These are phyloP conservation scores for Mucor lusitanicus DNA, from an alignment of 371 early-diverging fungal genomes.

Conservation along the genomic window DNA sequence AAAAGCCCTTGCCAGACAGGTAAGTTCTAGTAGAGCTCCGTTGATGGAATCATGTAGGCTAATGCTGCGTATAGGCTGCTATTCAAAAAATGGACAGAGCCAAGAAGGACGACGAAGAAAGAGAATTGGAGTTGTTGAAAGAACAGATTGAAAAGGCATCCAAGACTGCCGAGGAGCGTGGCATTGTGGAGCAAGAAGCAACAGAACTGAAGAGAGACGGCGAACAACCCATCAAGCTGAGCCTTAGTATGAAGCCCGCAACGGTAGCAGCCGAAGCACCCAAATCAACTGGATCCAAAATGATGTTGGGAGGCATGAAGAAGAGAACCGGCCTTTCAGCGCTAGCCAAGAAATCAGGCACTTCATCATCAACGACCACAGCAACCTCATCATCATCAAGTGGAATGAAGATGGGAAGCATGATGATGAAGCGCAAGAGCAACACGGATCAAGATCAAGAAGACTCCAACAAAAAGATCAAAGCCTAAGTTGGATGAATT, in stretches of 20 bases:
- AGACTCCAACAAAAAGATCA: neutral
- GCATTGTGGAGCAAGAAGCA: conserved; percentile 34
- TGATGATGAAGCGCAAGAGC: conserved; percentile 21
- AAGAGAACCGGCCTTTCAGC: conserved; percentile 26
- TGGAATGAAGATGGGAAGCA: conserved; percentile 11
- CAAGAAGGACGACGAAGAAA: conserved; percentile 84
- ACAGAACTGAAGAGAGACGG: conserved; percentile 73
- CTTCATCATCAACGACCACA: neutral
- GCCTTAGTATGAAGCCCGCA: conserved; percentile 30
- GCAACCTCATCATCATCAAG: neutral
- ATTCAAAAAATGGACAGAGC: conserved; percentile 80
- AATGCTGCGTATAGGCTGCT: conserved; percentile 60
- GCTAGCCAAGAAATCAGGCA: conserved; percentile 23
- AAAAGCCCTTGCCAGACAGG: conserved; percentile 74
- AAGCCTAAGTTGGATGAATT: neutral
- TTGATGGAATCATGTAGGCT: too few relatives aligned
- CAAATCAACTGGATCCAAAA: conserved; percentile 27
- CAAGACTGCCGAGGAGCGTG: conserved; percentile 49
- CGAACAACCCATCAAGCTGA: conserved; percentile 41
- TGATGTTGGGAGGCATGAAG: conserved; percentile 47
- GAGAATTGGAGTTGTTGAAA: conserved; percentile 72
- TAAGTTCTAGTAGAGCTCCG: neutral
- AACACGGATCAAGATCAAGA: neutral
- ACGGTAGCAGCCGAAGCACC: conserved; percentile 16
- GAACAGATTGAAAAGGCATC: conserved; percentile 84